Evolutionary conservation across 306 rosid genomes (phyloP).

Genomic region (Cicer pinnatifidum): DNA sequence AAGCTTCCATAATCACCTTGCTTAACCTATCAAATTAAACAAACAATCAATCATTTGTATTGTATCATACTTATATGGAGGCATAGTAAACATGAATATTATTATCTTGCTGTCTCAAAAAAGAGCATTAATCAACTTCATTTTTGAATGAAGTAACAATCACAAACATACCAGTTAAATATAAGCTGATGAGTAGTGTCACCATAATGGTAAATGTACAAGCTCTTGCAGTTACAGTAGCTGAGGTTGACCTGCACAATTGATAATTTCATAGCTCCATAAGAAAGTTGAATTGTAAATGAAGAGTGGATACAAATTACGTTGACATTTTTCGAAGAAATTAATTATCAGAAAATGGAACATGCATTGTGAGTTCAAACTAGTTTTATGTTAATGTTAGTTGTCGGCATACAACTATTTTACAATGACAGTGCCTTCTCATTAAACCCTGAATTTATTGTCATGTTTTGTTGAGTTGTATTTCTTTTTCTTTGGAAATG

Average conservation of each 20-base stretch:
- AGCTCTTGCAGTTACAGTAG: conserved; percentile 52
- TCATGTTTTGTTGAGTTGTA: conserved; percentile 7
- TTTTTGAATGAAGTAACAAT: conserved; percentile 19
- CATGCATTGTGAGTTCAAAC: neutral
- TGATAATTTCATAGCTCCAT: conserved; percentile 10
- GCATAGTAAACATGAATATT: conserved; percentile 5
- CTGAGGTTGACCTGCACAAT: conserved; percentile 76
- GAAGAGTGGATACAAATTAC: neutral
- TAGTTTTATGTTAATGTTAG: neutral
- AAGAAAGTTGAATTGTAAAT: no score
- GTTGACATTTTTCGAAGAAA: conserved; percentile 6
- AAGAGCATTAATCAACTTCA: conserved; percentile 16
- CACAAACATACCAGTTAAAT: conserved; percentile 56
- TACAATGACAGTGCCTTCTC: neutral
- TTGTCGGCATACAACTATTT: neutral
- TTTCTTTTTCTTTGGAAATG: neutral
- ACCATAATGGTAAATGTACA: conserved; percentile 45
- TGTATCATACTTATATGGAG: conserved; percentile 1
- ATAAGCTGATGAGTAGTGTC: conserved; percentile 54
- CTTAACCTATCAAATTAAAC: conserved; percentile 45
- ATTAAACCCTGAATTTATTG: neutral
- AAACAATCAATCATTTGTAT: conserved; percentile 9
- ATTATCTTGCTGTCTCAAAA: conserved; percentile 8
- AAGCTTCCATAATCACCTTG: conserved; percentile 37
- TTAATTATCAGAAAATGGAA: neutral